phyloP scores from a whole-genome alignment of 2,329 filamentous ascomycete species.

The Alternaria rosae region DNA sequence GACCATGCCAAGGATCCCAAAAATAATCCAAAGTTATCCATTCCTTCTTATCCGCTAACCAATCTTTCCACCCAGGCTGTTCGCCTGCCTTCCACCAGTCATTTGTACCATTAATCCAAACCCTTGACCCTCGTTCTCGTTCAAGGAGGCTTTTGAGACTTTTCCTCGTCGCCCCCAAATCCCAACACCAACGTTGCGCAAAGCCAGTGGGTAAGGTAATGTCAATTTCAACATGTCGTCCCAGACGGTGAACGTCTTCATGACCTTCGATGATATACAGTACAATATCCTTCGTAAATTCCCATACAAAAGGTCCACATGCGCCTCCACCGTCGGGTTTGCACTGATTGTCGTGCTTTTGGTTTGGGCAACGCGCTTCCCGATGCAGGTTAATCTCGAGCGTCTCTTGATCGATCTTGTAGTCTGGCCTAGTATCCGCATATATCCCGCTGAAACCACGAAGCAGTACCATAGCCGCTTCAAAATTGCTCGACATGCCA shows the following conservation, averaged over 20 bases:
- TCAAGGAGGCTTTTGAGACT: background rate
- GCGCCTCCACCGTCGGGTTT: background rate
- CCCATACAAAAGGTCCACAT: slow-evolving; percentile 3
- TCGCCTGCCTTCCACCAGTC: background rate
- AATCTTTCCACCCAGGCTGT: background rate
- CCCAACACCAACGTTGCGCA: background rate
- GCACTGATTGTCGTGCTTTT: background rate
- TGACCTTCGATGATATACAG: slow-evolving; percentile 2
- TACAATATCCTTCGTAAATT: slow-evolving; percentile 2
- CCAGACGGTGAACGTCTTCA: background rate
- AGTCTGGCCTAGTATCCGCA: background rate
- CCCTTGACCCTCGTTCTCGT: background rate
- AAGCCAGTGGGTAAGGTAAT: background rate
- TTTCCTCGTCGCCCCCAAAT: background rate
- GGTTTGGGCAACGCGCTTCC: background rate
- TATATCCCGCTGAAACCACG: background rate
- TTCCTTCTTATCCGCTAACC: background rate
- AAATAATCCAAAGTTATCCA: background rate
- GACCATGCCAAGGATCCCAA: background rate
- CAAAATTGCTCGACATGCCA: background rate
- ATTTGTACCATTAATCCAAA: background rate
- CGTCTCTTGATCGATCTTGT: background rate
- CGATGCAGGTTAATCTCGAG: background rate
- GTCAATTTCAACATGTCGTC: background rate
- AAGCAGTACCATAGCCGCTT: background rate